These are phyloP conservation scores for Euphorbia celastroides DNA, from an alignment of 441 rosid species.

Conservation along the genomic window DNA sequence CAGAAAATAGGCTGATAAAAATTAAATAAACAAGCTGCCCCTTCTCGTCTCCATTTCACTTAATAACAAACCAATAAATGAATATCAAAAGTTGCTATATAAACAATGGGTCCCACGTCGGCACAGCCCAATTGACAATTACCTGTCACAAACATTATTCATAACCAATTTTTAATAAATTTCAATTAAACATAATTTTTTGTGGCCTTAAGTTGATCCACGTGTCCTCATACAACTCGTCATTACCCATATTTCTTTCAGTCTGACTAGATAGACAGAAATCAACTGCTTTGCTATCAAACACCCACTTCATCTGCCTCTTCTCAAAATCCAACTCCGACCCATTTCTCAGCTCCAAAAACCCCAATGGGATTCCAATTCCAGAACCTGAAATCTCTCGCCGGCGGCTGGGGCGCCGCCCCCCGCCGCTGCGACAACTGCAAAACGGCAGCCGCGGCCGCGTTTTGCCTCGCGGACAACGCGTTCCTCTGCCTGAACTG, in stretches of 20 bases:
- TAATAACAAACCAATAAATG: neutral
- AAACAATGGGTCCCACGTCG: conserved; percentile 30
- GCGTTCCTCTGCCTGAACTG: conserved; percentile 84
- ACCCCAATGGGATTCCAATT: conserved; percentile 35
- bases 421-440: conserved; percentile 79
- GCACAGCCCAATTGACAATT: conserved; percentile 35
- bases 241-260: conserved; percentile 16
- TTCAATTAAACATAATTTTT: neutral
- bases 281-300: conserved; percentile 12
- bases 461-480: conserved; percentile 82
- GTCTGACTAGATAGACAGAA: conserved; percentile 21
- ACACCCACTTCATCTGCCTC: neutral
- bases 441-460: conserved; percentile 72
- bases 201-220: conserved; percentile 29
- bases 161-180: neutral
- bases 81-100: neutral
- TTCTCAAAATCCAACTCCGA: neutral
- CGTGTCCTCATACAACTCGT: conserved; percentile 28
- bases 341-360: neutral
- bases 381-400: conserved; percentile 29
- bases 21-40: neutral
- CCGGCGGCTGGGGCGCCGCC: conserved; percentile 54
- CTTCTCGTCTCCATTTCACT: neutral
- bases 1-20: neutral
- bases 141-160: conserved; percentile 14